A percentile compares a stretch with the other conserved stretches of the same genome.
phyloP scores from a whole-genome alignment of 352 stramenopile genomes.

The Phytopythium cucurbitacearum region DNA sequence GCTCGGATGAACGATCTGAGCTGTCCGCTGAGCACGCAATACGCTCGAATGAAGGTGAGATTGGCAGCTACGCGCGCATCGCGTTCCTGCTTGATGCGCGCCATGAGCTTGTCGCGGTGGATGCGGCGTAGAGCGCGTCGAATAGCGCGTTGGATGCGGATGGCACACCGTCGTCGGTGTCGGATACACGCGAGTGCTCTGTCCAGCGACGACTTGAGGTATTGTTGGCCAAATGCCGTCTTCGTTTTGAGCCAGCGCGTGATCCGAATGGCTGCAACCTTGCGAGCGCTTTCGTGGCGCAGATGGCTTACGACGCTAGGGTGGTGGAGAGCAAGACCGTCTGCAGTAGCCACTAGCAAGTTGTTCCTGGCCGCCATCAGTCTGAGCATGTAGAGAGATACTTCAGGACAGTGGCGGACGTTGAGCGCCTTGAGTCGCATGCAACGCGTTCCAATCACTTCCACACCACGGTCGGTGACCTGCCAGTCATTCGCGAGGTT shows the following conservation, averaged over 20 bases:
- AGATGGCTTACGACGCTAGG: conserved; percentile 44
- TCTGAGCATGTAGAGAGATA: conserved; percentile 40
- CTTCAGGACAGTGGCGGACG: conserved; percentile 58
- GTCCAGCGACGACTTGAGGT: conserved; percentile 39
- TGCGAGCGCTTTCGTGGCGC: conserved; percentile 18
- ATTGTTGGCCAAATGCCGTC: conserved; percentile 7
- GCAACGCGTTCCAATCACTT: conserved; percentile 17
- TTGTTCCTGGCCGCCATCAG: conserved; percentile 33
- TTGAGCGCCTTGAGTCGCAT: conserved; percentile 33
- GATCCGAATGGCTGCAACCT: conserved; percentile 30
- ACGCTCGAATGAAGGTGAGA: conserved; percentile 25
- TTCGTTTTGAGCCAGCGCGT: conserved; percentile 30
- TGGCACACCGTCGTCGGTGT: conserved; percentile 28
- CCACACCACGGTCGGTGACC: conserved; percentile 49
- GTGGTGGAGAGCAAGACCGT: conserved; percentile 49
- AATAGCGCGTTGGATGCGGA: conserved; percentile 52
- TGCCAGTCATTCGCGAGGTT: conserved; percentile 71
- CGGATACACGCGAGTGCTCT: conserved; percentile 38
- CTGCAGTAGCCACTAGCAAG: conserved; percentile 24
- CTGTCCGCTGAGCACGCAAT: conserved; percentile 21
- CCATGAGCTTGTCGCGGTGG: conserved; percentile 21
- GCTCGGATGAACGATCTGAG: conserved; percentile 28
- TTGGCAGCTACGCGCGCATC: conserved; percentile 15
- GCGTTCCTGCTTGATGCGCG: conserved; percentile 17
- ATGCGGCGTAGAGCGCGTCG: conserved; percentile 20